phyloP scores from a whole-genome alignment of 305 asterid species.

The Fraxinus paxiana region DNA sequence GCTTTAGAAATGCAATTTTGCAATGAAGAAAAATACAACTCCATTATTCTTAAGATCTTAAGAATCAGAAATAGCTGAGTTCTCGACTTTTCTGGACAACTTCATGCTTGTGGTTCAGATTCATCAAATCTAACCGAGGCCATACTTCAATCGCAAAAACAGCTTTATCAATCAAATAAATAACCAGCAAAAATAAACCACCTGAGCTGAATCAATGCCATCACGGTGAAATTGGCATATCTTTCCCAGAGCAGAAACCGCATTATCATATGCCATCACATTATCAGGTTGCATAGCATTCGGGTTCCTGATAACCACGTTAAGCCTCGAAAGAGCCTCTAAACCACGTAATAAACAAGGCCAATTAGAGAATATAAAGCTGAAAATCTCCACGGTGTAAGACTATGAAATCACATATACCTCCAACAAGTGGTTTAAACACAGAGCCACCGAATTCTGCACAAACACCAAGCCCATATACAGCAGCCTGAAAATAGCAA shows the following conservation, averaged over 20 bases:
- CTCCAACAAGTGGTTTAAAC: constrained; percentile 84
- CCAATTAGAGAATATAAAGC: neutral
- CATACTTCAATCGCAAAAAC: neutral
- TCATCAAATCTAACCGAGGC: neutral
- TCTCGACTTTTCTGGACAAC: neutral
- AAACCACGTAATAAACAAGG: constrained; percentile 26
- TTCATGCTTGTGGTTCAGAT: neutral
- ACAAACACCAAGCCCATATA: constrained; percentile 93
- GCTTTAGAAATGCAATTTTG: neutral
- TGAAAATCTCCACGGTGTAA: neutral
- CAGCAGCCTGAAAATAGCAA: constrained; percentile 74
- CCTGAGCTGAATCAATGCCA: constrained; percentile 81
- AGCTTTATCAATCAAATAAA: neutral
- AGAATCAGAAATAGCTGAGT: neutral
- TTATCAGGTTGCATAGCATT: constrained; percentile 66
- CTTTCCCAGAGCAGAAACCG: constrained; percentile 90
- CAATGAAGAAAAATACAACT: neutral
- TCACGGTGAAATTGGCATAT: constrained; percentile 83
- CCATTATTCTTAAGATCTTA: neutral
- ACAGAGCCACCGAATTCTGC: constrained; percentile 86
- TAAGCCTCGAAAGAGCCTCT: constrained; percentile 92
- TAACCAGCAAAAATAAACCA: constrained; percentile 15
- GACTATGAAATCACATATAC: constrained; percentile 33
- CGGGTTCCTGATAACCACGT: constrained; percentile 70
- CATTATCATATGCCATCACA: constrained; percentile 89